Evolutionary conservation across 2,329 filamentous ascomycete genomes (phyloP), one percentile per base, ranked within the genome.

Genomic region (Nothophoma quercina): DNA sequence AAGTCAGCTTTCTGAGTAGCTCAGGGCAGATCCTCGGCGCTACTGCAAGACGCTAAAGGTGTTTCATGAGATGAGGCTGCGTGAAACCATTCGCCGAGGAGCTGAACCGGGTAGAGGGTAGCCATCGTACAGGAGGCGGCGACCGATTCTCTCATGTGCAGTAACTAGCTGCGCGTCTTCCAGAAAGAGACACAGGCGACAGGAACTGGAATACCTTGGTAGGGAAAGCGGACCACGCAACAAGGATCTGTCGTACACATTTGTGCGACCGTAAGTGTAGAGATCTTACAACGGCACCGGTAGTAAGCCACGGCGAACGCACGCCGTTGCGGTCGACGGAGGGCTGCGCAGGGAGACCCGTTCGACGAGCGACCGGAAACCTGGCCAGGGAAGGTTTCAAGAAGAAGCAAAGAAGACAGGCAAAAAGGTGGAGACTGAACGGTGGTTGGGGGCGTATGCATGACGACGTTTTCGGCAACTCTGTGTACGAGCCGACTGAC

Each of bases 391-490:
- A 42, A 51, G 40, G 42, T 53, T 48, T 51, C 40, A 45, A 36
- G 54, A 52, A 61, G 54, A 56, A 59, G 56, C 46, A 58, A 61
- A 62, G 54, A 61, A 64, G 59, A 58, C 53, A 55, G 45, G 56
- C 51, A 54, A 30, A 45, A 48, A 46, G 34, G 56, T 36, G 60
- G 57, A 59, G 58, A 58, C 58, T 54, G 59, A 63, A 64, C 60
- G 56, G 63, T 62, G 64, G 52, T 39, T 53, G 54, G 58, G 35
- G 69, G 67, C 69, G 64, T 52, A 63, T 73, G 70, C 70, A 72
- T 10, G 55, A 39, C 54, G 66, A 59, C 63, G 62, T 29, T 68
- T 73, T 63, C 40, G 69, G 69, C 46, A 51, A 45, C 18, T n/a
- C 40, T 29, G 46, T 65, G 68, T 63, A 43, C 61, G 62, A 55